These are phyloP conservation scores for Xerocomellus amylosporus DNA, from an alignment of 768 basidiomycete species.

Conservation along the genomic window DNA sequence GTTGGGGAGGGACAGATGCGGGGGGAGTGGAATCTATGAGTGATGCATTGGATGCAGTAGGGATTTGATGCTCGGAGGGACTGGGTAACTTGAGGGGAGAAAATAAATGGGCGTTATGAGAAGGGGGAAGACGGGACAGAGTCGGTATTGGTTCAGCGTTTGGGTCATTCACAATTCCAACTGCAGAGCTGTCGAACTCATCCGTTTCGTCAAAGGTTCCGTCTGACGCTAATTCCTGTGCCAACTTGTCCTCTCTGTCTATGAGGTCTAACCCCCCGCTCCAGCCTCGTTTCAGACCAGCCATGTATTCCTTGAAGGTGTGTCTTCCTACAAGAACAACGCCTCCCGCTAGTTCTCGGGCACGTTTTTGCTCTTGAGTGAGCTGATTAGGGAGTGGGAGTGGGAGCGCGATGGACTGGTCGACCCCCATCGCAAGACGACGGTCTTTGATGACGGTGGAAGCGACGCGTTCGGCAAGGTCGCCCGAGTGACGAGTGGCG, in stretches of 20 bases:
- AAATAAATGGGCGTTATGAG: constrained; percentile 32
- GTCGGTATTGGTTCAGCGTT: constrained; percentile 44
- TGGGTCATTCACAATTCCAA: constrained; percentile 24
- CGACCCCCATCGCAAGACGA: constrained; percentile 63
- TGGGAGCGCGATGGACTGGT: constrained; percentile 42
- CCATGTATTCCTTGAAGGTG: constrained; percentile 93
- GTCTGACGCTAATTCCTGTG: constrained; percentile 65
- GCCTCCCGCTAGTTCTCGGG: constrained; percentile 76
- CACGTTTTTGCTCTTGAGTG: constrained; percentile 48
- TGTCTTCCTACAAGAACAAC: constrained; percentile 83
- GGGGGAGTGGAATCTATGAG: constrained; percentile 47
- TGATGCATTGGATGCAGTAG: constrained; percentile 20
- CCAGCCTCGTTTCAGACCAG: constrained; percentile 84
- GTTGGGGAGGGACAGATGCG: constrained; percentile 60
- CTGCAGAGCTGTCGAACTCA: constrained; percentile 25
- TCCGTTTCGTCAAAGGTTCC: constrained; percentile 73
- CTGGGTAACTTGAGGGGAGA: constrained; percentile 32
- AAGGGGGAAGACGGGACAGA: constrained; percentile 35
- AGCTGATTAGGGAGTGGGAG: constrained; percentile 53
- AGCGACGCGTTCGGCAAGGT: constrained; percentile 73
- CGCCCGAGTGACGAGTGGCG: constrained; percentile 79
- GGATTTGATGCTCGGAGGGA: constrained; percentile 18
- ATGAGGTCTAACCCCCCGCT: constrained; percentile 63
- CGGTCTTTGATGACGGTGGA: constrained; percentile 71
- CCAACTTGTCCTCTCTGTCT: constrained; percentile 70